These are phyloP conservation scores for Daldinia eschscholtzii DNA, from an alignment of 2,329 filamentous ascomycete genomes.

Conservation along the genomic window DNA sequence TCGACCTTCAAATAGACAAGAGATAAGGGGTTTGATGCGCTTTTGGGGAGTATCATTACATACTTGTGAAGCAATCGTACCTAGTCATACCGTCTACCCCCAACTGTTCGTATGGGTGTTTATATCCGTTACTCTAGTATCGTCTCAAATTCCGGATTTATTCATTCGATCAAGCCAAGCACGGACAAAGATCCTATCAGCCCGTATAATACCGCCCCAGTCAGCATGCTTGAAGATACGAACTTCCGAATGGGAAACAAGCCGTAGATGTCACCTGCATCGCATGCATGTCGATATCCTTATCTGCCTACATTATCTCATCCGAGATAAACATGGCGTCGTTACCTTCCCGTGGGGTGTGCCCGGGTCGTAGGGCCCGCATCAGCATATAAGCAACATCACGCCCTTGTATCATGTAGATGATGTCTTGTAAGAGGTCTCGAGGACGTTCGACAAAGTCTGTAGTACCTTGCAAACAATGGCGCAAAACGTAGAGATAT, in stretches of 20 bases:
- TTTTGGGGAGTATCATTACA: background rate
- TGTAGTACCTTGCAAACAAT: conserved; percentile 20
- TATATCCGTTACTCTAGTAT: background rate
- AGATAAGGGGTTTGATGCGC: conserved; percentile 8
- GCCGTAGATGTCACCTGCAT: conserved; percentile 1
- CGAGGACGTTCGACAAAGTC: background rate
- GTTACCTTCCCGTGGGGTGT: background rate
- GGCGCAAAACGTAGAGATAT: conserved; percentile 41
- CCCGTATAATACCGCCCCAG: background rate
- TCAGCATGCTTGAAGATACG: conserved; percentile 4
- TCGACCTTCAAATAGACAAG: background rate
- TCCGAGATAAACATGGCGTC: background rate
- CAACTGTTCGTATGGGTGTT: background rate
- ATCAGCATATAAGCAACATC: background rate
- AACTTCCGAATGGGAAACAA: conserved; percentile 1
- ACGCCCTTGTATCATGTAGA: conserved; percentile 10
- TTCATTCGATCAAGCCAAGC: background rate
- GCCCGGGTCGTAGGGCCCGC: background rate
- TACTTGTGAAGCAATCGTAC: background rate
- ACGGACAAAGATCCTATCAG: background rate
- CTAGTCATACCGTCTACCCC: background rate
- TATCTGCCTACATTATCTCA: conserved; percentile 15
- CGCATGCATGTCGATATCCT: background rate
- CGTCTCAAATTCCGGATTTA: background rate
- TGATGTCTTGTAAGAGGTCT: background rate